Base-by-base conservation (phyloP, 768 basidiomycete genomes). In the Myochromella boudieri region DNA sequence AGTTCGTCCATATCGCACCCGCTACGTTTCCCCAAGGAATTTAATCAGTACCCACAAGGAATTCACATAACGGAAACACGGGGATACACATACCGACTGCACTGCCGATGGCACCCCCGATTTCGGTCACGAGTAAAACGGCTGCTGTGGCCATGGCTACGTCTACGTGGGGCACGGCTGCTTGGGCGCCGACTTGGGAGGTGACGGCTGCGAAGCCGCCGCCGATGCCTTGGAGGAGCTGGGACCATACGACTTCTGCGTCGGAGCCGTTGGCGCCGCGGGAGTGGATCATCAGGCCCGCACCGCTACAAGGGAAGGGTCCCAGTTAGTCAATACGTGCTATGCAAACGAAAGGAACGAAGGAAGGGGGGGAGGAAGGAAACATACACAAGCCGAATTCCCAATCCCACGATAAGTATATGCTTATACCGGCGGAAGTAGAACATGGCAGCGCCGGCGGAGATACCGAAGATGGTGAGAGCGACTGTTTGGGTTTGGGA, bases 221-320 rank as follows among this genome's bases (percentile, higher is more conserved):
- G 14, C 87, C 87, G 7, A 83, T 66, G 37, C 87, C 87, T 65
- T 88, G 87, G 12, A 91, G 69, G 40, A 88, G 63, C 54, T 91
- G 87, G 17, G 77, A 80, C 65, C 77, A 71, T 3, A 88, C 81
- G 22, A 88, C 70, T 51, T 80, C 78, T 1, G 70, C 72, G 26
- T 74, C 70, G 25, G 71, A 77, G 0, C 71, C 78, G 27, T 78
- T 67, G 2, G 83, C 78, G 11, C 85, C 85, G 14, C 82, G 77
- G 4, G 85, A 82, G 55, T 78, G 77, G 51, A 89, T 77, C 86
- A 87, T 88, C 20, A 86, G 64, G 7, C 76, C 77, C 14, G 81
- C 80, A 8, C 85, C 87, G 18, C 75, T 77, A 53, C n/a, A n/a
- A n/a, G n/a, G n/a, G n/a, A n/a, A n/a, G n/a, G n/a, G n/a, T n/a